phyloP scores from a whole-genome alignment of 345 rosid genomes.

The Alliaria petiolata region DNA sequence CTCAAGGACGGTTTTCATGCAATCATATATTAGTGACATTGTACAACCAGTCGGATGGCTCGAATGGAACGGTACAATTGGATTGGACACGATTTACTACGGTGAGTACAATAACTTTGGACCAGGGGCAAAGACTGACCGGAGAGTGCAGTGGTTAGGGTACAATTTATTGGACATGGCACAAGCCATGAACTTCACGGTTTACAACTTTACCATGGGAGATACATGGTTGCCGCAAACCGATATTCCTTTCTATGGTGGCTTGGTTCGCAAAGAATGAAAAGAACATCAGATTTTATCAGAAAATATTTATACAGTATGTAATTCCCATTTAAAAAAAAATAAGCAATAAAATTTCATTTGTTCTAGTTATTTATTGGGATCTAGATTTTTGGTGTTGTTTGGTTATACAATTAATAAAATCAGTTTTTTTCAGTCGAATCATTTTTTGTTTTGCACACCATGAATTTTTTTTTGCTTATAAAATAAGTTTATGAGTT shows the following conservation, averaged over 20 bases:
- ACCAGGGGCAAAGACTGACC: slow-evolving; percentile 50
- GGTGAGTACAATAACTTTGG: slow-evolving; percentile 61
- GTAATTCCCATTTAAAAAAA: neutral
- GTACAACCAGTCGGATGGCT: slow-evolving; percentile 56
- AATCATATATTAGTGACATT: slow-evolving; percentile 49
- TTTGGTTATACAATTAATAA: neutral
- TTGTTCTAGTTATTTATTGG: neutral
- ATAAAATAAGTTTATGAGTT: too few species aligned
- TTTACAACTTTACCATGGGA: slow-evolving; percentile 58
- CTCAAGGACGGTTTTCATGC: slow-evolving; percentile 62
- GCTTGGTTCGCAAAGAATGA: slow-evolving; percentile 26
- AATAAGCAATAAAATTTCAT: neutral
- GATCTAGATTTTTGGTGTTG: neutral
- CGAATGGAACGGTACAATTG: slow-evolving; percentile 61
- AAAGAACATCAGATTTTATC: neutral
- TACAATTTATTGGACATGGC: slow-evolving; percentile 44
- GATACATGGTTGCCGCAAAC: slow-evolving; percentile 60
- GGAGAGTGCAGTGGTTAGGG: slow-evolving; percentile 65
- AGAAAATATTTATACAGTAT: neutral
- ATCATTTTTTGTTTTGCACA: neutral
- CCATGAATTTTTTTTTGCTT: too few species aligned
- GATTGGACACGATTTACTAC: slow-evolving; percentile 53
- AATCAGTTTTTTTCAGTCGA: neutral
- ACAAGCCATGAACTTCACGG: slow-evolving; percentile 62
- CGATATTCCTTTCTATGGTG: slow-evolving; percentile 51